Conservation (phyloP, 1,284 basidiomycete genomes). For the Rhizopogon parksii region DNA sequence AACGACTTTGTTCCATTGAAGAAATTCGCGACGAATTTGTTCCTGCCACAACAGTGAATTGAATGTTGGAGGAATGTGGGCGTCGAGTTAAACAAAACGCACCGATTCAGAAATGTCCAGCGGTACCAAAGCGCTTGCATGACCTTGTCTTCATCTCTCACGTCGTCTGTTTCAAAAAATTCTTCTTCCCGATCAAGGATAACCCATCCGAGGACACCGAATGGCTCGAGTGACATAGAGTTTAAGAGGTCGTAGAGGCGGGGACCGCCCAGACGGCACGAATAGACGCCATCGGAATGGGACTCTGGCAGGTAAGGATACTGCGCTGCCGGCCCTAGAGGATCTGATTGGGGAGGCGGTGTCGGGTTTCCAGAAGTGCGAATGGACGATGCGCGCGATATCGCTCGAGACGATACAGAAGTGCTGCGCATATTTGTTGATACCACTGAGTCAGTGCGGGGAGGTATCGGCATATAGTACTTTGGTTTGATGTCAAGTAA, state of each 20-base stretch:
- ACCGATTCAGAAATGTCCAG: slow-evolving; percentile 66
- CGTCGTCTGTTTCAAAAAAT: slow-evolving; percentile 58
- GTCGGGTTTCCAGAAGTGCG: slow-evolving; percentile 29
- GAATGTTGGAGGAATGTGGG: not conserved
- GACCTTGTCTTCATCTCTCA: slow-evolving; percentile 66
- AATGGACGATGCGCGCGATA: not conserved
- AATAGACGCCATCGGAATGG: slow-evolving; percentile 44
- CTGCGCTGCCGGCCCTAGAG: slow-evolving; percentile 45
- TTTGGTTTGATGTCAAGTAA: slow-evolving; percentile 19
- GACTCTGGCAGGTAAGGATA: slow-evolving; percentile 46
- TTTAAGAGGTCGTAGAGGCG: slow-evolving; percentile 58
- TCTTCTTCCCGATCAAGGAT: slow-evolving; percentile 67
- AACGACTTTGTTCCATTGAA: slow-evolving; percentile 45
- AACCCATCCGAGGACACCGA: slow-evolving; percentile 58
- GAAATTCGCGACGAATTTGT: slow-evolving; percentile 50
- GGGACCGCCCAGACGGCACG: slow-evolving; percentile 58
- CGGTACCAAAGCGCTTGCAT: slow-evolving; percentile 69
- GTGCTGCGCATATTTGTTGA: slow-evolving; percentile 1
- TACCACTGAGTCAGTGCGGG: slow-evolving; percentile 10
- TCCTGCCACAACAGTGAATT: slow-evolving; percentile 25
- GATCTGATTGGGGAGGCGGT: slow-evolving; percentile 36
- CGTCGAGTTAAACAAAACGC: slow-evolving; percentile 7
- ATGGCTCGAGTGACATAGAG: slow-evolving; percentile 49
- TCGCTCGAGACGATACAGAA: slow-evolving; percentile 8
- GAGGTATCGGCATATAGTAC: slow-evolving; percentile 14